phyloP scores from a whole-genome alignment of 495 filamentous ascomycete genomes.

The Peziza echinospora region DNA sequence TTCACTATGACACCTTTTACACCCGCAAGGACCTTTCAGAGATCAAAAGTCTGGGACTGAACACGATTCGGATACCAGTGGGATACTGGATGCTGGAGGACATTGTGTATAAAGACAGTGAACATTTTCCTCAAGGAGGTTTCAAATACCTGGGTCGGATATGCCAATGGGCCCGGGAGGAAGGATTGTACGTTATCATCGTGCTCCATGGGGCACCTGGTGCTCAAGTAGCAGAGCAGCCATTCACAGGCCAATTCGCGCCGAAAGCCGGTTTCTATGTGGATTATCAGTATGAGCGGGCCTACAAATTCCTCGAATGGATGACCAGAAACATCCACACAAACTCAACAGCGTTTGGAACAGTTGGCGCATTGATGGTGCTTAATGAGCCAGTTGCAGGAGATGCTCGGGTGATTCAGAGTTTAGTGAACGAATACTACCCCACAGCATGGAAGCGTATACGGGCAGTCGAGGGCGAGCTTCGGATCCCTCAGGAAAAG shows the following conservation, averaged over 20 bases:
- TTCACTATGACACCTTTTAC: slow-evolving; percentile 42
- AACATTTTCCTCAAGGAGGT: slow-evolving; percentile 37
- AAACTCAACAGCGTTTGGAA: slow-evolving; percentile 26
- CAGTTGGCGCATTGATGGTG: slow-evolving; percentile 38
- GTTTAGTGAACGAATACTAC: slow-evolving; percentile 26
- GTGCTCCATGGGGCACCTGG: slow-evolving; percentile 44
- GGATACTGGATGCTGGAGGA: slow-evolving; percentile 43
- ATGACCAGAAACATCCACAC: slow-evolving; percentile 34
- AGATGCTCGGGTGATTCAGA: slow-evolving; percentile 31
- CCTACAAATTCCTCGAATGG: slow-evolving; percentile 36
- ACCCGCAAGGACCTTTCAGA: slow-evolving; percentile 32
- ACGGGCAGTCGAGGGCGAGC: slow-evolving; percentile 24
- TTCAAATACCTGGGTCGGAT: slow-evolving; percentile 31
- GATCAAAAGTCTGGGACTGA: slow-evolving; percentile 34
- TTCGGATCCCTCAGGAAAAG: slow-evolving; percentile 21
- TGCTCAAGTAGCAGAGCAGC: slow-evolving; percentile 29
- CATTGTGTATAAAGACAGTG: slow-evolving; percentile 29
- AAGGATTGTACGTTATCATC: slow-evolving; percentile 39
- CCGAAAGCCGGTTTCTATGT: slow-evolving; percentile 31
- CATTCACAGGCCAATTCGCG: slow-evolving; percentile 34
- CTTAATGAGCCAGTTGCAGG: too few relatives aligned
- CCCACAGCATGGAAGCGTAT: slow-evolving; percentile 30
- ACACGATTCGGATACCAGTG: slow-evolving; percentile 40
- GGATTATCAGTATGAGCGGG: slow-evolving; percentile 34
- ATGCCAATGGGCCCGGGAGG: slow-evolving; percentile 33